Conservation (phyloP, 164 flowering plant species). For the Chloranthus sessilifolius region DNA sequence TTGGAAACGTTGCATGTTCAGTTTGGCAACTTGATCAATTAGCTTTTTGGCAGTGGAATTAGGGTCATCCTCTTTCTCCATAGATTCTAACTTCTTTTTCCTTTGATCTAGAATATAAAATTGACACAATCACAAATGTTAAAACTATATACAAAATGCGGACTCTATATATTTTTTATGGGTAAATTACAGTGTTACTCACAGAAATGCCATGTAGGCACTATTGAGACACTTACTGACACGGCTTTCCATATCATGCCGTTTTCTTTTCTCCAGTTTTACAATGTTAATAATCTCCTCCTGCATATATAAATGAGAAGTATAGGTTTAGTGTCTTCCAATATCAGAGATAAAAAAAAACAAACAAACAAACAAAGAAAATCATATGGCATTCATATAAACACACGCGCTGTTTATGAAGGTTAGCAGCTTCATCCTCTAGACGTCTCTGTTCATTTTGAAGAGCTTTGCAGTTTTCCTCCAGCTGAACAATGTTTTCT, state of each 20-base stretch:
- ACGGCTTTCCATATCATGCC: constrained; percentile 51
- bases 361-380: neutral
- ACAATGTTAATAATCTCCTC: constrained; percentile 42
- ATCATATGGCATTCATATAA: neutral
- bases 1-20: constrained; percentile 47
- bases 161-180: too few species aligned
- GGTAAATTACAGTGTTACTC: too few species aligned
- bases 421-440: constrained; percentile 71
- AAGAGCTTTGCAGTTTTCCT: constrained; percentile 41
- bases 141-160: too few species aligned
- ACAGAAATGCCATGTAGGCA: too few species aligned
- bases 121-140: too few species aligned
- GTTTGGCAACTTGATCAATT: constrained; percentile 39
- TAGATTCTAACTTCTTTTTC: constrained; percentile 45
- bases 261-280: constrained; percentile 44
- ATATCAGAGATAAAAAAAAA: constrained; percentile 1
- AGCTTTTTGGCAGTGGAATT: constrained; percentile 49
- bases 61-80: constrained; percentile 58
- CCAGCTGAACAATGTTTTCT: constrained; percentile 43
- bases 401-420: constrained; percentile 68
- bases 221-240: constrained; percentile 36
- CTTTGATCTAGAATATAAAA: constrained; percentile 49
- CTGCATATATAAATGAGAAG: constrained; percentile 26
- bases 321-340: neutral
- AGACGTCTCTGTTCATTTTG: constrained; percentile 42